phyloP scores from a whole-genome alignment of 768 basidiomycete species.

The Mycena epipterygia region DNA sequence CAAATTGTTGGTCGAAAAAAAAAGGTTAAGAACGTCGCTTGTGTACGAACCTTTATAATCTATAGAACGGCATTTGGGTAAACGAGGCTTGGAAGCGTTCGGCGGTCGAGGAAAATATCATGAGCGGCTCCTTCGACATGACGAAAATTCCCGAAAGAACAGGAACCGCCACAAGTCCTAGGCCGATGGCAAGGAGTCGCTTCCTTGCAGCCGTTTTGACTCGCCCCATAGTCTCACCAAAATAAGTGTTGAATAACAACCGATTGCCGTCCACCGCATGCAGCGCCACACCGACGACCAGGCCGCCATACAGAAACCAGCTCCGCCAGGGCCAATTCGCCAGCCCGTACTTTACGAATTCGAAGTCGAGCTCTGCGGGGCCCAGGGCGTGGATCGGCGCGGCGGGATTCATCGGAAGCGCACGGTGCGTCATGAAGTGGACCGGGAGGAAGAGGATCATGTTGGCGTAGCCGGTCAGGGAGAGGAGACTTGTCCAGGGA shows the following conservation, averaged over 20 bases:
- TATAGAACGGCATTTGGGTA: slow-evolving; percentile 60
- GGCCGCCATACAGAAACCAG: slow-evolving; percentile 72
- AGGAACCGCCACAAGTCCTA: slow-evolving; percentile 59
- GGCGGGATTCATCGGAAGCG: slow-evolving; percentile 60
- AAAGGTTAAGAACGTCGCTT: background rate
- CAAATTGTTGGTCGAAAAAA: background rate
- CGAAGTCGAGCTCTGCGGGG: slow-evolving; percentile 85
- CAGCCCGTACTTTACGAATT: slow-evolving; percentile 84
- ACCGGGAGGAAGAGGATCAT: slow-evolving; percentile 72
- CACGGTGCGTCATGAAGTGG: slow-evolving; percentile 79
- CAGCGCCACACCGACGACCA: slow-evolving; percentile 67
- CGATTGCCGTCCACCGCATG: slow-evolving; percentile 76
- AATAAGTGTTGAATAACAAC: slow-evolving; percentile 66
- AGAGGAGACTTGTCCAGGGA: slow-evolving; percentile 59
- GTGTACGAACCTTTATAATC: slow-evolving; percentile 44
- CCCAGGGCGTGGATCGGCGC: slow-evolving; percentile 71
- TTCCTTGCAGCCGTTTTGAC: slow-evolving; percentile 37
- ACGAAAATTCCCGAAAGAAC: slow-evolving; percentile 68
- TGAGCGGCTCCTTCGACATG: slow-evolving; percentile 69
- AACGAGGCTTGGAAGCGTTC: slow-evolving; percentile 68
- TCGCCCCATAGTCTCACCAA: slow-evolving; percentile 45
- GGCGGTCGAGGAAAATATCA: slow-evolving; percentile 65
- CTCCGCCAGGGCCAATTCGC: slow-evolving; percentile 72
- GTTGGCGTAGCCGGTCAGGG: slow-evolving; percentile 73
- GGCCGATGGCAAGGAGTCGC: slow-evolving; percentile 45